Evolutionary conservation across 2,329 filamentous ascomycete species (phyloP).

Genomic region (Pseudovirgaria hyperparasitica): DNA sequence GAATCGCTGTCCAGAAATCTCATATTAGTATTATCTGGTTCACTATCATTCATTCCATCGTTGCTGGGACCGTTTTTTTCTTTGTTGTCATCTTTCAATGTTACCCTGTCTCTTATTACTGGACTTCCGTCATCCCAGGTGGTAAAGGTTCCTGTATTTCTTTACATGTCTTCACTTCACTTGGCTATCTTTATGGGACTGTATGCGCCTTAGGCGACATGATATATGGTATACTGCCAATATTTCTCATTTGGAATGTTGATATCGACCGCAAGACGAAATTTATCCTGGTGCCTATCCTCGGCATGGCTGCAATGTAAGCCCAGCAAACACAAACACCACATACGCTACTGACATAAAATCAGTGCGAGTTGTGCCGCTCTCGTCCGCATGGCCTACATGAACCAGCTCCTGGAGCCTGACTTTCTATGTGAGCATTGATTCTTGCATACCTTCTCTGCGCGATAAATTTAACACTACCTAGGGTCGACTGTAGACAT

Average conservation of each 20-base stretch:
- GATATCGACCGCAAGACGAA: too few relatives aligned
- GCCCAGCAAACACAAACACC: too few relatives aligned
- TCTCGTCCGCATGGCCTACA: slow-evolving; percentile 20
- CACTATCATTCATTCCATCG: slow-evolving; percentile 7
- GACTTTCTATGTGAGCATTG: slow-evolving; percentile 21
- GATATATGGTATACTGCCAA: too few relatives aligned
- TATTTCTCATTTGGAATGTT: too few relatives aligned
- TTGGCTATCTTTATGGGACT: slow-evolving; percentile 35
- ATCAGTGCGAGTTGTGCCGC: slow-evolving; percentile 23
- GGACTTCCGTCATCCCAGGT: slow-evolving; percentile 30
- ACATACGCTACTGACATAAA: too few relatives aligned
- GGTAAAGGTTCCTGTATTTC: slow-evolving; percentile 29
- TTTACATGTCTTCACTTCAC: slow-evolving; percentile 25
- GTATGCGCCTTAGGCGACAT: slow-evolving; percentile 31
- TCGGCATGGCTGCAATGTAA: slow-evolving; percentile 7
- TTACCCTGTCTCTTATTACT: slow-evolving; percentile 36
- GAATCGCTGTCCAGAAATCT: slow-evolving; percentile 21
- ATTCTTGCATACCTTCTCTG: too few relatives aligned
- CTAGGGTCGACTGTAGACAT: slow-evolving; percentile 18
- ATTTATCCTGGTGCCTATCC: too few relatives aligned
- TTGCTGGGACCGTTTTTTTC: slow-evolving; percentile 28
- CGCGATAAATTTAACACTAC: too few relatives aligned
- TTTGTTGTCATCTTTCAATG: slow-evolving; percentile 40
- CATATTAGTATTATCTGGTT: slow-evolving; percentile 23
- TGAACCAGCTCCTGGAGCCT: slow-evolving; percentile 19